Conservation (phyloP, 1,284 basidiomycete genomes). For the Apiotrichum gracile region DNA sequence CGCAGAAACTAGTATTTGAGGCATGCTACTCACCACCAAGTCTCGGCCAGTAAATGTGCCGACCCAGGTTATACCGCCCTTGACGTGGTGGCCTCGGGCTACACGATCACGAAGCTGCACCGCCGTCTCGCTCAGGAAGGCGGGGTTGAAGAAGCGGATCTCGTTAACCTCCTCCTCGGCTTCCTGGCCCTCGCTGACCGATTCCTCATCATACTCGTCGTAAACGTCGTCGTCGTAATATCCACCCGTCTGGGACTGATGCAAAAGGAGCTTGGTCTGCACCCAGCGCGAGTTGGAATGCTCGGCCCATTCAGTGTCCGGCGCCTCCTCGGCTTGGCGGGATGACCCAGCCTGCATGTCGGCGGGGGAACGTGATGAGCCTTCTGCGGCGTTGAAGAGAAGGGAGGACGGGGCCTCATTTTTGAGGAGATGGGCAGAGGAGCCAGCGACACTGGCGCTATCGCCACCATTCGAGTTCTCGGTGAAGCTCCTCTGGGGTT, state of each 20-base stretch:
- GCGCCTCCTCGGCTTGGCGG: conserved; percentile 6
- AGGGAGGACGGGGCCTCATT: background rate
- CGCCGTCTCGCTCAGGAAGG: conserved; percentile 79
- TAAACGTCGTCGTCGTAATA: conserved; percentile 47
- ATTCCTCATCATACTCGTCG: conserved; percentile 50
- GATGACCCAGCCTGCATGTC: background rate
- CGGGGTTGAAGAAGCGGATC: conserved; percentile 74
- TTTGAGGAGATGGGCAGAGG: background rate
- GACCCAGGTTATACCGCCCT: conserved; percentile 80
- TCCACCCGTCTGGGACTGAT: conserved; percentile 28
- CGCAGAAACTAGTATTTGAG: too few relatives aligned
- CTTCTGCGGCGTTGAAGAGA: background rate
- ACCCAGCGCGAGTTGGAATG: conserved; percentile 40
- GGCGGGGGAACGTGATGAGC: background rate
- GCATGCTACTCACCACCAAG: conserved; percentile 64
- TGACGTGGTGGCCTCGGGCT: conserved; percentile 76
- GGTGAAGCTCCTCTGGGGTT: background rate
- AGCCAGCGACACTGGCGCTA: background rate
- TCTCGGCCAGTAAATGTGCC: conserved; percentile 86
- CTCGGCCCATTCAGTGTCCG: conserved; percentile 23
- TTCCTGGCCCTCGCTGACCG: conserved; percentile 52
- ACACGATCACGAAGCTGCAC: conserved; percentile 81
- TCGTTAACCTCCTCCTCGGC: conserved; percentile 60
- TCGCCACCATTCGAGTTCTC: background rate
- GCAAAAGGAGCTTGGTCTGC: conserved; percentile 43